Base-by-base conservation (phyloP, 2,329 filamentous ascomycete genomes). In the Beauveria brongniartii region DNA sequence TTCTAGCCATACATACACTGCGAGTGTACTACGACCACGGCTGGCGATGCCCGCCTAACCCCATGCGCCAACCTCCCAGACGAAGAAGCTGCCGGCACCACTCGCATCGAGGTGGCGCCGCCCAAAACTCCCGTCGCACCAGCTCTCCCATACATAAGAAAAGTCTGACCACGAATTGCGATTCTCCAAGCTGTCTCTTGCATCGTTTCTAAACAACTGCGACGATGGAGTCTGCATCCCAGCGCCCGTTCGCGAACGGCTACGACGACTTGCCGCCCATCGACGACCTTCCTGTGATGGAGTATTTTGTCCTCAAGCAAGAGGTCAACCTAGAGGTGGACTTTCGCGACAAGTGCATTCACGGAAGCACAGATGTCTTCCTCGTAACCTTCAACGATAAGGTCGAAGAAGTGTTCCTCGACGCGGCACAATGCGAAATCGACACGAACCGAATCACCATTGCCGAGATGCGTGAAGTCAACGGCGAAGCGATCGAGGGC, bases 271-370 rank as follows among this genome's bases (percentile, higher is more conserved):
- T 74, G 6, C 68, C 69, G 10, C 71, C 72, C 6, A 65, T 72
- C 37, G 65, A 73, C 55, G 75, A 78, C 63, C 63, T 65, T 9
- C 70, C 72, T 5, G 66, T 76, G 3, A 72, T 74, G 18, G 73
- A 76, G 28, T 78, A 76, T 61, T 77, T 81, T 46, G 77, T 97
- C 62, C 81, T 91, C 59, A 88, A 92, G 75, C 93, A 97, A 75
- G 90, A 90, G 72, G 87, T 99, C 55, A 88, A 92, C 68, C 80
- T 99, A 63, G 92, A 97, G 68, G 80, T 99, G 70, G 90, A 96
- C 75, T 95, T 99, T 72, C 81, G 83, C 65, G 84, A 83, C 59
- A 88, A 87, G 73, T 83, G 81, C 69, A 77, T 97, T 69, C 86
- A 83, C 63, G 94, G 94, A 55, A 88, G 84, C 64, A 91, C 90